Conservation (phyloP, 768 basidiomycete species). For the Leccinum olivaceopallidum region DNA sequence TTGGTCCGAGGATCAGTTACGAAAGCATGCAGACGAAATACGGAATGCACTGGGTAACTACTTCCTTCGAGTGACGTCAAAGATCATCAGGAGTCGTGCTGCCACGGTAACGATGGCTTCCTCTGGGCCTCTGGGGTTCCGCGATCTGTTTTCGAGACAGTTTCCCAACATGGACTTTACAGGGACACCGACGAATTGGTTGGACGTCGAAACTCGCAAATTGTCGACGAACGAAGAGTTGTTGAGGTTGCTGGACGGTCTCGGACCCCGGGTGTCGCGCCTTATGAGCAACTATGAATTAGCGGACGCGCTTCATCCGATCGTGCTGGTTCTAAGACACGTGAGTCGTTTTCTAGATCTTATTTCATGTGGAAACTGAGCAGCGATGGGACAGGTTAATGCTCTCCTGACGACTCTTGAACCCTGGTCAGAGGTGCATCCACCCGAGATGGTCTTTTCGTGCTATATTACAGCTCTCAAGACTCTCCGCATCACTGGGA, state of each 20-base stretch:
- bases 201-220: constrained; percentile 19
- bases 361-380: too few relatives aligned
- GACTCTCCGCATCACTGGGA: too few relatives aligned
- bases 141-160: constrained; percentile 13
- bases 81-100: constrained; percentile 41
- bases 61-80: constrained; percentile 62
- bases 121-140: constrained; percentile 21
- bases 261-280: constrained; percentile 22
- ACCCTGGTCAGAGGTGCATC: too few relatives aligned
- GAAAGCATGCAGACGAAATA: constrained; percentile 59
- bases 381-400: too few relatives aligned
- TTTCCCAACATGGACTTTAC: constrained; percentile 10
- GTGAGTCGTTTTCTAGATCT: too few relatives aligned
- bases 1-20: constrained; percentile 69
- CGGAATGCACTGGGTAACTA: constrained; percentile 77
- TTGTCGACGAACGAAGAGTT: constrained; percentile 25
- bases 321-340: too few relatives aligned
- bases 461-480: too few relatives aligned
- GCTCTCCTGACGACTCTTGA: too few relatives aligned
- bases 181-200: neutral
- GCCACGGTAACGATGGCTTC: neutral
- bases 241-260: constrained; percentile 20
- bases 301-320: too few relatives aligned
- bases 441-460: too few relatives aligned
- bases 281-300: too few relatives aligned